phyloP scores from a whole-genome alignment of 2,329 filamentous ascomycete genomes.

The Rhinocladiella mackenziei region DNA sequence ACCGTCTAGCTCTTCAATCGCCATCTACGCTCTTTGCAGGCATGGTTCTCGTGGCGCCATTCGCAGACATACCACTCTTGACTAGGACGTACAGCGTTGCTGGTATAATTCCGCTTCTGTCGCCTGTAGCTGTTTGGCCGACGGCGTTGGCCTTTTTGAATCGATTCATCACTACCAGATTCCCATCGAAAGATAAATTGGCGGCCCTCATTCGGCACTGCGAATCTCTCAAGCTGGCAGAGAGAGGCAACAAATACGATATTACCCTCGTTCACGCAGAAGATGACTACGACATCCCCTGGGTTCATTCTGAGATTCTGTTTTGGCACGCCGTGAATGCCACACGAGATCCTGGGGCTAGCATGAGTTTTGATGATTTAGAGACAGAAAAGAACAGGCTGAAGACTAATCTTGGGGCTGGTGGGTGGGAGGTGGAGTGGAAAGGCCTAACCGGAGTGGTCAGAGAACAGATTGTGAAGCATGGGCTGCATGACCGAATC shows the following conservation, averaged over 20 bases:
- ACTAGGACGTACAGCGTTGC: conserved; percentile 56
- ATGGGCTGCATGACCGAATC: conserved; percentile 55
- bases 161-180: conserved; percentile 48
- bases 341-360: conserved; percentile 37
- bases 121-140: conserved; percentile 50
- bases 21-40: conserved; percentile 51
- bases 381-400: conserved; percentile 42
- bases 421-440: conserved; percentile 51
- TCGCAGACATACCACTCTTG: conserved; percentile 52
- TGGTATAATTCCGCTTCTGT: conserved; percentile 53
- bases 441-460: conserved; percentile 45
- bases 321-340: conserved; percentile 57
- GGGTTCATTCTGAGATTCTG: conserved; percentile 45
- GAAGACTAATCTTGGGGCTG: conserved; percentile 44
- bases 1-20: conserved; percentile 42
- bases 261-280: conserved; percentile 37
- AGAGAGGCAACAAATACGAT: conserved; percentile 29
- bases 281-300: conserved; percentile 32
- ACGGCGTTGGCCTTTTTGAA: conserved; percentile 46
- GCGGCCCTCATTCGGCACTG: conserved; percentile 42
- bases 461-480: conserved; percentile 53
- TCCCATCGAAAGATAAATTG: conserved; percentile 50
- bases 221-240: conserved; percentile 28
- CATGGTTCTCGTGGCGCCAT: conserved; percentile 54
- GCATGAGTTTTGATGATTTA: conserved; percentile 40